Conservation (phyloP, 345 rosid species). For the Luvunga scandens region DNA sequence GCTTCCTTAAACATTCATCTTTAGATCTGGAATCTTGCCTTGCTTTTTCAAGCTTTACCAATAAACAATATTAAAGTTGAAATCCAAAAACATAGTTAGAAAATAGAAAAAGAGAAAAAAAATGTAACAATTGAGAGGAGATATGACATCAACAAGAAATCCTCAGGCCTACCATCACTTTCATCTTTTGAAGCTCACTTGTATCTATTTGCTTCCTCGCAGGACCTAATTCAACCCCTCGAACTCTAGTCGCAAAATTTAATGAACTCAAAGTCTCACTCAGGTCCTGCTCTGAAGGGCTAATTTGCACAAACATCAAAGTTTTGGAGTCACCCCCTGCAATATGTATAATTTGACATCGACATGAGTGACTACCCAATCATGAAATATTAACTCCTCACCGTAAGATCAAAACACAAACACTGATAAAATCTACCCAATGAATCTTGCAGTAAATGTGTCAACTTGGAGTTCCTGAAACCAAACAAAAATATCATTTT, state of each 20-base stretch:
- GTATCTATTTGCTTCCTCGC: constrained; percentile 38
- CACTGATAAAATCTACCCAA: constrained; percentile 49
- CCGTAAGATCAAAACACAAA: neutral
- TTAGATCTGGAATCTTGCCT: constrained; percentile 40
- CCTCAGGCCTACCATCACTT: constrained; percentile 28
- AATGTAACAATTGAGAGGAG: neutral
- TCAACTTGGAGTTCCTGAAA: constrained; percentile 91
- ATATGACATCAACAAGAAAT: neutral
- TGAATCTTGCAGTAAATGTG: constrained; percentile 95
- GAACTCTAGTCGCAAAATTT: constrained; percentile 47
- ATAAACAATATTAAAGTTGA: neutral
- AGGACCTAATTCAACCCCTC: constrained; percentile 40
- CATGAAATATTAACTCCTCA: constrained; percentile 7
- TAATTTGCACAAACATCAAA: constrained; percentile 48
- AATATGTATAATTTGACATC: neutral
- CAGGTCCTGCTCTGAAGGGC: constrained; percentile 41
- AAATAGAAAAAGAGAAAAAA: neutral
- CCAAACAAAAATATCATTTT: constrained; percentile 20
- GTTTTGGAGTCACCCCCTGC: constrained; percentile 48
- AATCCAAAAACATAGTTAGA: neutral
- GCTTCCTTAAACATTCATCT: constrained; percentile 35
- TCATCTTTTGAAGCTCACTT: constrained; percentile 41
- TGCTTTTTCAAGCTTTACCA: constrained; percentile 38
- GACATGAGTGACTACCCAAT: constrained; percentile 3
- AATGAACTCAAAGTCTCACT: constrained; percentile 45